phyloP scores from a whole-genome alignment of 1,284 basidiomycete species.

The Rhodotorula sp. region DNA sequence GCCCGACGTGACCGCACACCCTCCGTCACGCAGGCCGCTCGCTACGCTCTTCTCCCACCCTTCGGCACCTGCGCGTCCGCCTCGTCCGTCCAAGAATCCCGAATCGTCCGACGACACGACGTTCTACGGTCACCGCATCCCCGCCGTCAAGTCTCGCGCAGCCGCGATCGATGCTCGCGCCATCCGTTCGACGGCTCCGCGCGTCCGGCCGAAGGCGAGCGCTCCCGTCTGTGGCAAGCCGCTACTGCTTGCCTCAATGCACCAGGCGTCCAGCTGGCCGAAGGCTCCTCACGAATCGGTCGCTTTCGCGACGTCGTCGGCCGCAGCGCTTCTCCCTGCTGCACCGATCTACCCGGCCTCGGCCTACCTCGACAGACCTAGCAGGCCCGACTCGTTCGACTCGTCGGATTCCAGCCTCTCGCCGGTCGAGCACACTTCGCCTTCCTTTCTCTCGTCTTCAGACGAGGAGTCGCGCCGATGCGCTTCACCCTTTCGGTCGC shows the following conservation, averaged over 20 bases:
- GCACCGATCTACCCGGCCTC: conserved; percentile 6
- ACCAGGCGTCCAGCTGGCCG: background rate
- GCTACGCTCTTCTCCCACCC: conserved; percentile 17
- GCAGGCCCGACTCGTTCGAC: conserved; percentile 6
- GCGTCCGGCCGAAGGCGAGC: conserved; percentile 15
- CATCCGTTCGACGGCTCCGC: conserved; percentile 4
- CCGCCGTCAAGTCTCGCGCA: conserved; percentile 7
- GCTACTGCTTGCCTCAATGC: too few relatives aligned
- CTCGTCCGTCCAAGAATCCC: conserved; percentile 5
- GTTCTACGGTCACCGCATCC: conserved; percentile 9
- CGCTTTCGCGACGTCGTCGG: background rate
- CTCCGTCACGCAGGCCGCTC: conserved; percentile 25
- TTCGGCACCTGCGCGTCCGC: conserved; percentile 3
- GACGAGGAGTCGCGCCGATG: background rate
- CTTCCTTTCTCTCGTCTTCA: conserved; percentile 1
- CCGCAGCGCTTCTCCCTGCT: conserved; percentile 7
- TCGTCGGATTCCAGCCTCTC: background rate
- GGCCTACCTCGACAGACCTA: background rate
- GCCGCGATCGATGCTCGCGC: conserved; percentile 8
- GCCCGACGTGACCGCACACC: background rate
- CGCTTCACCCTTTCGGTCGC: conserved; percentile 20
- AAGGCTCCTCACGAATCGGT: background rate
- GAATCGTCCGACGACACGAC: conserved; percentile 14
- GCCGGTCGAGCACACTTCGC: background rate
- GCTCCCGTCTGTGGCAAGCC: background rate